A percentile compares a stretch with the other conserved stretches of the same genome.
These are phyloP conservation scores for Boletus speciosus DNA, from an alignment of 768 basidiomycete species.

Conservation along the genomic window DNA sequence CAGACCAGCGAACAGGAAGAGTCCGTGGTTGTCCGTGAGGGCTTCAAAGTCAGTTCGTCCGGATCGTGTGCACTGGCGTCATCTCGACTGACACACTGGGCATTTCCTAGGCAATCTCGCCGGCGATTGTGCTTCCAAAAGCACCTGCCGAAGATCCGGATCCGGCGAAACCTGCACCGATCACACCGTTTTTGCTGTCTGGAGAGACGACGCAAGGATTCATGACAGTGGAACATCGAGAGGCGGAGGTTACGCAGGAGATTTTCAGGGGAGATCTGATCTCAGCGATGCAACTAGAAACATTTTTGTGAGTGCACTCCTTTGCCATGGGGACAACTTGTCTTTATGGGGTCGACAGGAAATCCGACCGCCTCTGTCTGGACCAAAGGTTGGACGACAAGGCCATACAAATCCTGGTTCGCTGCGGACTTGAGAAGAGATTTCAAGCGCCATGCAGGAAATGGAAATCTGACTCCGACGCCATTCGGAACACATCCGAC, in stretches of 20 bases:
- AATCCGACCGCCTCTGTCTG: constrained; percentile 23
- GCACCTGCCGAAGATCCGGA: constrained; percentile 4
- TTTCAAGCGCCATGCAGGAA: constrained; percentile 20
- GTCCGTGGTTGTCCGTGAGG: constrained; percentile 38
- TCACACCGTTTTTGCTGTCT: constrained; percentile 32
- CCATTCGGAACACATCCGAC: not conserved
- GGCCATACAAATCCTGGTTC: constrained; percentile 25
- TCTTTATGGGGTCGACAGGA: not conserved
- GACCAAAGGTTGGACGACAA: constrained; percentile 23
- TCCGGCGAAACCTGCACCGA: constrained; percentile 1
- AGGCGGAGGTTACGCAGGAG: constrained; percentile 6
- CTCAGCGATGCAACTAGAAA: constrained; percentile 11
- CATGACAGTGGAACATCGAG: constrained; percentile 30
- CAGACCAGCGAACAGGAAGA: constrained; percentile 58
- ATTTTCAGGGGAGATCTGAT: not conserved
- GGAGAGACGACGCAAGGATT: constrained; percentile 44
- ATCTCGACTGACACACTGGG: not conserved
- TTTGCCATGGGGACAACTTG: not conserved
- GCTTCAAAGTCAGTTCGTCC: constrained; percentile 43
- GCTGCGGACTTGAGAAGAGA: constrained; percentile 27
- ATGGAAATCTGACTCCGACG: constrained; percentile 19
- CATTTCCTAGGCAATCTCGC: constrained; percentile 9
- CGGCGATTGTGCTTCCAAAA: constrained; percentile 8
- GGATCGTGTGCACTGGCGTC: not conserved
- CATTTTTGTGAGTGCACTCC: constrained; percentile 16